phyloP scores from a whole-genome alignment of 345 rosid genomes.

The Eutrema heterophyllum region DNA sequence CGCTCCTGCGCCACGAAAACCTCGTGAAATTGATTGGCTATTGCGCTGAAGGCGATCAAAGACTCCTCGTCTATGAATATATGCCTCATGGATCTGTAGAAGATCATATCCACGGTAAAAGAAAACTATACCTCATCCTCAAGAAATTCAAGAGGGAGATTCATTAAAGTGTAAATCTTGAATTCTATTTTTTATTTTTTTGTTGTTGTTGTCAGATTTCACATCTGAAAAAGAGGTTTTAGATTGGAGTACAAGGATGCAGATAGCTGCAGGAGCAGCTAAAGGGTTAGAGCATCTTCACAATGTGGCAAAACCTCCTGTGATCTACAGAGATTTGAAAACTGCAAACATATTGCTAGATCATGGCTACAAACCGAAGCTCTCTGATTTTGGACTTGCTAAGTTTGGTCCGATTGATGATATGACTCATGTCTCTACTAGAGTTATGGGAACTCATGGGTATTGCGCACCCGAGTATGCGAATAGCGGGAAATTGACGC shows the following conservation, averaged over 20 bases:
- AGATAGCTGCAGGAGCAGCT: conserved; percentile 57
- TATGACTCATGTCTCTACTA: conserved; percentile 57
- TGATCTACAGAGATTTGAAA: conserved; percentile 65
- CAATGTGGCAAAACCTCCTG: conserved; percentile 44
- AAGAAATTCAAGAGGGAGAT: neutral
- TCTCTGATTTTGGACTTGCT: conserved; percentile 76
- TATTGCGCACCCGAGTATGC: conserved; percentile 81
- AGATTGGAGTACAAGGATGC: conserved; percentile 64
- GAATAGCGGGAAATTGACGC: conserved; percentile 44
- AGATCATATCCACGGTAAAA: conserved; percentile 56
- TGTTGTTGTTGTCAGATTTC: conserved; percentile 29
- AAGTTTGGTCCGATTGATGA: conserved; percentile 61
- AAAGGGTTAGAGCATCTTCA: conserved; percentile 62
- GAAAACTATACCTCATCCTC: neutral
- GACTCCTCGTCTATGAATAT: conserved; percentile 68
- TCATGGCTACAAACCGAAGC: conserved; percentile 46
- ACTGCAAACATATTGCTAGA: conserved; percentile 54
- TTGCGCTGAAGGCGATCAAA: conserved; percentile 71
- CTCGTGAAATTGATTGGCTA: conserved; percentile 68
- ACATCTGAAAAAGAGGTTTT: conserved; percentile 34
- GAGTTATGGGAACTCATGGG: conserved; percentile 70
- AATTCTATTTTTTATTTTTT: neutral
- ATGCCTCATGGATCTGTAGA: conserved; percentile 72
- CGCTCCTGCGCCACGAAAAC: conserved; percentile 59
- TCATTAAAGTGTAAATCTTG: neutral